Percentiles rank a stretch among this genome's conserved stretches.
Evolutionary conservation across 2,329 filamentous ascomycete species (phyloP).

Genomic region (Fusarium gaditjirri): DNA sequence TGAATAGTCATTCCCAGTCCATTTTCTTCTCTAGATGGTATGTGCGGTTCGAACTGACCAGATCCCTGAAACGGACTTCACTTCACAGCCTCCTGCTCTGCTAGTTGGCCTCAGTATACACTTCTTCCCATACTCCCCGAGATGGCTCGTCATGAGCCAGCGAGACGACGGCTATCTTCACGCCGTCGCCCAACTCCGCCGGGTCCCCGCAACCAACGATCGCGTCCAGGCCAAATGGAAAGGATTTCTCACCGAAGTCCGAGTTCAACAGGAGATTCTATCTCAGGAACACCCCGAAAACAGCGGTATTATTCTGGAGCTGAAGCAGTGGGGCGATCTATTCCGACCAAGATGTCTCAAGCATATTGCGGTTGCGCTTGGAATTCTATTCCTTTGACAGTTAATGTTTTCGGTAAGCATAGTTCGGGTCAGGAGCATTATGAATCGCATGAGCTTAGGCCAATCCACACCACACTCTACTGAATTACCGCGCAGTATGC

Average conservation of each 20-base stretch:
- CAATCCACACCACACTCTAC: too few relatives aligned
- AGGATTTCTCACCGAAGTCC: conserved; percentile 61
- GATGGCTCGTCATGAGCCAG: conserved; percentile 54
- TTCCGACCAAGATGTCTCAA: not conserved
- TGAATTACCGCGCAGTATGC: too few relatives aligned
- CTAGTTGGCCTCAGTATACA: conserved; percentile 54
- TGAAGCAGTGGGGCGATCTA: conserved; percentile 8
- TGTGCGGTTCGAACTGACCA: fast-evolving
- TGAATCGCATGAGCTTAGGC: too few relatives aligned
- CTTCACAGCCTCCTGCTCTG: conserved; percentile 50
- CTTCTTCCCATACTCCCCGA: conserved; percentile 60
- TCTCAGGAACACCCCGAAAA: conserved; percentile 1
- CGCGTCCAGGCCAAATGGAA: conserved; percentile 60
- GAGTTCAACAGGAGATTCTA: conserved; percentile 52
- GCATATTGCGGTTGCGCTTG: conserved; percentile 11
- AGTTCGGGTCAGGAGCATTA: too few relatives aligned
- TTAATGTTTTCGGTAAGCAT: not conserved
- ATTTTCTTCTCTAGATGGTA: conserved; percentile 47
- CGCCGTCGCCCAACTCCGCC: conserved; percentile 52
- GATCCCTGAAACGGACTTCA: fast-evolving
- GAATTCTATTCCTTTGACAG: conserved; percentile 35
- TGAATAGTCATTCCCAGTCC: conserved; percentile 54
- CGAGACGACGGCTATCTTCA: conserved; percentile 53
- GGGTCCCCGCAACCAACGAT: conserved; percentile 54
- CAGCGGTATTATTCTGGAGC: not conserved